Percentiles rank a stretch among this genome's conserved stretches.
phyloP scores from a whole-genome alignment of 768 basidiomycete species.

The Lentinula sp. region DNA sequence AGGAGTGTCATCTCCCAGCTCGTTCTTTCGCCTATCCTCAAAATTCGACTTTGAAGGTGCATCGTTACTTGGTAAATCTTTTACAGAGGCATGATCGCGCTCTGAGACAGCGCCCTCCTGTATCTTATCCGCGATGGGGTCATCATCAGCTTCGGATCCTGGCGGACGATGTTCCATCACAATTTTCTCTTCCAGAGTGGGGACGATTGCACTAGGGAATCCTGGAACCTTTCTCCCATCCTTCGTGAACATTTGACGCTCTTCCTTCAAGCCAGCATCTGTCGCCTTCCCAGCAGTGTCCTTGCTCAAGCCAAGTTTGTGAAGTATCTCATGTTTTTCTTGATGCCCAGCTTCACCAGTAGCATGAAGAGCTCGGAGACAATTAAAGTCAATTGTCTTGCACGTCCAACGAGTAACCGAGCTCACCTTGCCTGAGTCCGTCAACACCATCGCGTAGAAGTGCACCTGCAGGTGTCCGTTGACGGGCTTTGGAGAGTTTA shows the following conservation, averaged over 20 bases:
- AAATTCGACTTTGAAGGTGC: background rate
- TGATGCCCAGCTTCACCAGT: conserved; percentile 31
- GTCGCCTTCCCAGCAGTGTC: conserved; percentile 29
- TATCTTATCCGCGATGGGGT: conserved; percentile 23
- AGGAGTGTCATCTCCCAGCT: conserved; percentile 8
- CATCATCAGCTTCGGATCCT: conserved; percentile 20
- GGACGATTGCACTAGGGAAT: conserved; percentile 58
- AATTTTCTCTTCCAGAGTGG: conserved; percentile 65
- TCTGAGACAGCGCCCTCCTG: conserved; percentile 6
- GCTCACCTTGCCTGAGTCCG: conserved; percentile 45
- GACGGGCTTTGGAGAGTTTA: conserved; percentile 30
- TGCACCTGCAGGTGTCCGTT: conserved; percentile 23
- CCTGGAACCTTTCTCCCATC: conserved; percentile 46
- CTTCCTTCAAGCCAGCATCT: conserved; percentile 37
- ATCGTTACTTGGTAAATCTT: background rate
- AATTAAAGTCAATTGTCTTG: conserved; percentile 2
- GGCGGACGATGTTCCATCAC: conserved; percentile 43
- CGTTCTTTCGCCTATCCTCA: background rate
- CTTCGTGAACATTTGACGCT: conserved; percentile 46
- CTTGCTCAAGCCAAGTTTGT: conserved; percentile 37
- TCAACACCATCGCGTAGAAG: conserved; percentile 30
- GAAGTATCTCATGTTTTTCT: conserved; percentile 27
- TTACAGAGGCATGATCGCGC: background rate
- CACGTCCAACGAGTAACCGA: background rate
- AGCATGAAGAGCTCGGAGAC: conserved; percentile 31